Evolutionary conservation across 1,284 basidiomycete species (phyloP), one percentile per base, ranked within the genome.

Genomic region (Ceratobasidium sp.): DNA sequence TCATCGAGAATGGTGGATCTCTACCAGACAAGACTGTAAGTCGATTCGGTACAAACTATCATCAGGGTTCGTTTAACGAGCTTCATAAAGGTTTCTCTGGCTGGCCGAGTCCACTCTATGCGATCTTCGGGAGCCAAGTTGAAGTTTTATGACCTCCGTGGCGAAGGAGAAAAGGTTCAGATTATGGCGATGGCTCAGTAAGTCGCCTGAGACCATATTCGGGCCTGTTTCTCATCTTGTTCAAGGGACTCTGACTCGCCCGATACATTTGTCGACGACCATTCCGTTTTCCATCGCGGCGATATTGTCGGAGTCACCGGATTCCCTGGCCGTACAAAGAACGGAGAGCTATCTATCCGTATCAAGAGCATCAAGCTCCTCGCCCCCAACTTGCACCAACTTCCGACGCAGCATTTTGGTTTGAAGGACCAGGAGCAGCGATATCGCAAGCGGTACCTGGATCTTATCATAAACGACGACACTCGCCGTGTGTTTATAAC

Each of bases 371-470:
- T 98, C 88, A 88, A 91, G 81, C 94, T 99, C 66, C 95, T 99
- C 80, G 92, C 97, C 18, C 97, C 97, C 68, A 98, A 97, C 86
- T 88, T 99, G 48, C 97, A 99, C 87, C 96, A 98, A 86, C 90
- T 99, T 8, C 97, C 95, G 78, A 96, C 94, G 20, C 90, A 90
- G 80, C 94, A 95, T 85, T 96, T 94, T 80, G 96, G 96, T 65
- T 88, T 98, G 82, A 96, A 96, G 88, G 97, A 99, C 87, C 94
- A 96, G 85, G 97, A 99, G 86, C 96, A 94, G 71, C 93, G 97
- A 77, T 98, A 99, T 89, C 92, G 98, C 86, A 99, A 99, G 93
- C 93, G 97, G 78, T 99, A 99, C 88, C 92, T 99, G 80, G 97
- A 99, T 86, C 90, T 99, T 81, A 98, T 99, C 86, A 90, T 99